These are phyloP conservation scores for Yamagishiella unicocca DNA, from an alignment of 139 green algal species.

Conservation along the genomic window DNA sequence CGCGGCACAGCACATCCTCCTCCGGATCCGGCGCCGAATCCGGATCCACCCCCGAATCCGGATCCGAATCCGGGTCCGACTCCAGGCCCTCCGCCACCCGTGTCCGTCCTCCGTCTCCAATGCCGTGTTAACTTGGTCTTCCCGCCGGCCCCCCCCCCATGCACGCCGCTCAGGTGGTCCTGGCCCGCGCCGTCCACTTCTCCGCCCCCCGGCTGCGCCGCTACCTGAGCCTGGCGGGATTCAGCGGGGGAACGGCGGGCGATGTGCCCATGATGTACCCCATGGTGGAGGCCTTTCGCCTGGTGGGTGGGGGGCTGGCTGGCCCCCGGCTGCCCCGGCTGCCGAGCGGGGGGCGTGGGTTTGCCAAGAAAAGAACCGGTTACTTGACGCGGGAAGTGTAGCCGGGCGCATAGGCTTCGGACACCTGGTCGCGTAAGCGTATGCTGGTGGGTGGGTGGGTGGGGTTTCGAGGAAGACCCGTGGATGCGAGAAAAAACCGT, in stretches of 20 bases:
- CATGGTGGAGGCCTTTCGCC: conserved; percentile 58
- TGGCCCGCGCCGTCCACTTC: background rate
- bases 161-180: background rate
- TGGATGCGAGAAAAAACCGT: too few species aligned
- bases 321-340: background rate
- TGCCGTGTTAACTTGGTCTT: background rate
- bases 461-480: too few species aligned
- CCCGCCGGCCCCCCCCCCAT: background rate
- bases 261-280: conserved; percentile 60
- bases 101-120: background rate
- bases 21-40: too few species aligned
- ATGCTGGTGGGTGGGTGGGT: too few species aligned
- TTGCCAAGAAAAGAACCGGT: too few species aligned
- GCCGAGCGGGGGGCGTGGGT: background rate
- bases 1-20: background rate
- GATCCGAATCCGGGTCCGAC: background rate
- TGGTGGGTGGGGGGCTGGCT: conserved; percentile 40
- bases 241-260: conserved; percentile 7
- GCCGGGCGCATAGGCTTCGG: too few species aligned
- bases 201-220: conserved; percentile 7
- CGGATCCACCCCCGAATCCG: too few species aligned
- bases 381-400: too few species aligned
- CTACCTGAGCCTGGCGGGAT: conserved; percentile 4
- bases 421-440: too few species aligned
- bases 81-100: background rate